A percentile compares a stretch with the other conserved stretches of the same genome.
Evolutionary conservation across 371 early-diverging fungal species (phyloP).

Genomic region (Amoeboaphelidium occidentale): DNA sequence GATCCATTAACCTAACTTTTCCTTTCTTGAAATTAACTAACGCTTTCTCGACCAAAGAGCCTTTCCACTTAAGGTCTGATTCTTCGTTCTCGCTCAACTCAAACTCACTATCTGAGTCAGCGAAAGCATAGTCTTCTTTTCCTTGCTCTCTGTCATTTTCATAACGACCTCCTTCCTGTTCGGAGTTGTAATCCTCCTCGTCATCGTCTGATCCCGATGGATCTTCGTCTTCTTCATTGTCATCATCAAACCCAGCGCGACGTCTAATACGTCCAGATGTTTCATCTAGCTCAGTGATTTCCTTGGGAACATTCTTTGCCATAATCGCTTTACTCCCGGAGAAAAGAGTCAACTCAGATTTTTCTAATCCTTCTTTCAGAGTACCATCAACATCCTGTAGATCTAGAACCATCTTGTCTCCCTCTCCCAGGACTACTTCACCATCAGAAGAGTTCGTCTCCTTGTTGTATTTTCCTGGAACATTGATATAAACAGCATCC

Average conservation of each 20-base stretch:
- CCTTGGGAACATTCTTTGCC: slow-evolving; percentile 14
- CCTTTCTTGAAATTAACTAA: not conserved
- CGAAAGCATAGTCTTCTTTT: slow-evolving; percentile 19
- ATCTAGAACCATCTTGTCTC: slow-evolving; percentile 72
- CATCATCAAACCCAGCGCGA: slow-evolving; percentile 7
- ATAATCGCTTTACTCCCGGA: slow-evolving; percentile 38
- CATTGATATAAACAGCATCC: slow-evolving; percentile 91
- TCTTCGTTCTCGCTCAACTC: slow-evolving; percentile 16
- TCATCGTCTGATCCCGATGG: slow-evolving; percentile 3
- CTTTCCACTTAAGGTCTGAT: not conserved
- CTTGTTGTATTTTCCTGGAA: slow-evolving; percentile 58
- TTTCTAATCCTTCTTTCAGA: slow-evolving; percentile 44
- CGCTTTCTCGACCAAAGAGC: not conserved
- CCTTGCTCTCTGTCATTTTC: slow-evolving; percentile 1
- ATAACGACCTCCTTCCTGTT: slow-evolving; percentile 3
- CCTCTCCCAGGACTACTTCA: too few relatives aligned
- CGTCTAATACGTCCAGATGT: slow-evolving; percentile 7
- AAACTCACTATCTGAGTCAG: slow-evolving; percentile 46
- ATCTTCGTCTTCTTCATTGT: slow-evolving; percentile 4
- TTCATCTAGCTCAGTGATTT: not conserved
- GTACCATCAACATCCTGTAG: slow-evolving; percentile 60
- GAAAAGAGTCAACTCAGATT: slow-evolving; percentile 57
- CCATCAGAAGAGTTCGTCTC: too few relatives aligned
- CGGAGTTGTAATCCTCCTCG: slow-evolving; percentile 8
- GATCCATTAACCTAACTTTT: too few relatives aligned